Evolutionary conservation across 768 basidiomycete species (phyloP), one percentile per base, ranked within the genome.

Genomic region (Amanita thiersii): DNA sequence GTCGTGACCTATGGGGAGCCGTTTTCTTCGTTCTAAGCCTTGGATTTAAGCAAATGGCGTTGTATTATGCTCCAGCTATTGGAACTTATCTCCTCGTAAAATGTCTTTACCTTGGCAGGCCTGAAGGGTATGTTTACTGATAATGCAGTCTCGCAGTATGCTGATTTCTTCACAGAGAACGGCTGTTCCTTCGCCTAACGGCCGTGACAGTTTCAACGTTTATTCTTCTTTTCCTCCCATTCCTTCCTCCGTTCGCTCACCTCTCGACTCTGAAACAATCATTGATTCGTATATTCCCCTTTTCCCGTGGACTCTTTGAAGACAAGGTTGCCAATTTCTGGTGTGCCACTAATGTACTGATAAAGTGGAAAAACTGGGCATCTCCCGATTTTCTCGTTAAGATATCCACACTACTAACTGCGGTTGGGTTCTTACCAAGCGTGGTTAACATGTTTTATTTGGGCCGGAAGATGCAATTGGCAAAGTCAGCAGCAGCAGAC

Each of bases 261-360:
- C 37, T 64, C 8, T 44, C 64, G 3, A 53, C 64, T 17, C 70
- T 87, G 47, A 46, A 73, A n/a, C 75, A 79, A 39, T 78, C 86
- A 11, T 65, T 93, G 34, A 66, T 66, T 10, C 80, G 93, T 4
- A 89, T 96, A 42, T 98, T 98, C 57, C 93, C 93, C 0, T 90
- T 98, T 56, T 71, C 75, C 4, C 80, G 93, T 20, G 93, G 92
- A 10, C 67, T 93, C 2, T 93, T 93, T 53, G 91, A 94, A 56
- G 90, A 94, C 64, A 93, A 94, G 55, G 93, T 98, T 17, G 90
- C 93, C 29, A 98, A 98, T 57, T 88, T 94, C 56, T 98, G 93
- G 93, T 96, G 93, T 59, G 87, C 90, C 23, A 78, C 82, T 12
- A 90, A 97, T 56, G 81, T 93, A 17, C 61, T 86, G 10, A 58